Percentiles rank a stretch among this genome's conserved stretches.
Evolutionary conservation across 768 basidiomycete genomes (phyloP).

Genomic region (Russula ochroleuca): DNA sequence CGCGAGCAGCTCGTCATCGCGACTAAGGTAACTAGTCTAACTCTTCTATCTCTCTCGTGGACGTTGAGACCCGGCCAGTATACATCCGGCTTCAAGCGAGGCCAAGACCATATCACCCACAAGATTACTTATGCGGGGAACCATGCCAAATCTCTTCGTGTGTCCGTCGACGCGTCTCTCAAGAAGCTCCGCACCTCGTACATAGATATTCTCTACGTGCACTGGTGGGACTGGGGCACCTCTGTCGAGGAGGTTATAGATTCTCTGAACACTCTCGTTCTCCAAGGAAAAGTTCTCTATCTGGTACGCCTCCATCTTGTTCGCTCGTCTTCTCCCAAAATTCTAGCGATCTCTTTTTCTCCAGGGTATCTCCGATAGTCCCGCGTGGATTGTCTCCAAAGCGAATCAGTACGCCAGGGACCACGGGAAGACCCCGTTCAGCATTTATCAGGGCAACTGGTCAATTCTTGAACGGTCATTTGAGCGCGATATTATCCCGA

Average conservation of each 20-base stretch:
- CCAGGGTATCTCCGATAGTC: slow-evolving; percentile 30
- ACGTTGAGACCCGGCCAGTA: slow-evolving; percentile 22
- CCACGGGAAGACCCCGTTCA: slow-evolving; percentile 38
- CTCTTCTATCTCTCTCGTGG: too few relatives aligned
- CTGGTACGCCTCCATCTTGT: slow-evolving; percentile 25
- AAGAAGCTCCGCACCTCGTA: slow-evolving; percentile 46
- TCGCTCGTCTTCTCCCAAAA: neutral
- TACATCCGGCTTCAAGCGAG: slow-evolving; percentile 26
- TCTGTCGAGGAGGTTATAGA: slow-evolving; percentile 56
- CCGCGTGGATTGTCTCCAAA: slow-evolving; percentile 39
- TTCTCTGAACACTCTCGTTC: slow-evolving; percentile 48
- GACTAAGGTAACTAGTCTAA: slow-evolving; percentile 37
- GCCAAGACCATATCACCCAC: slow-evolving; percentile 28
- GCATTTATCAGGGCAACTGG: slow-evolving; percentile 38
- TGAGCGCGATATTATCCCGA: slow-evolving; percentile 41
- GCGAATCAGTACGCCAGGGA: slow-evolving; percentile 41
- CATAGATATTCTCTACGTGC: slow-evolving; percentile 46
- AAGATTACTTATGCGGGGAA: slow-evolving; percentile 41
- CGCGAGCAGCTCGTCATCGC: slow-evolving; percentile 49
- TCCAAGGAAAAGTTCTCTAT: slow-evolving; percentile 45
- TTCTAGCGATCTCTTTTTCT: neutral
- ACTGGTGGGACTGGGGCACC: slow-evolving; percentile 52
- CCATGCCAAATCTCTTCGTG: slow-evolving; percentile 39
- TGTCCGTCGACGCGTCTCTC: slow-evolving; percentile 41
- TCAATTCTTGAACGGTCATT: slow-evolving; percentile 37